Percentiles rank a stretch among this genome's conserved stretches.
Evolutionary conservation across 192 early-diverging fungal species (phyloP).

Genomic region (Phlyctochytrium planicorne): DNA sequence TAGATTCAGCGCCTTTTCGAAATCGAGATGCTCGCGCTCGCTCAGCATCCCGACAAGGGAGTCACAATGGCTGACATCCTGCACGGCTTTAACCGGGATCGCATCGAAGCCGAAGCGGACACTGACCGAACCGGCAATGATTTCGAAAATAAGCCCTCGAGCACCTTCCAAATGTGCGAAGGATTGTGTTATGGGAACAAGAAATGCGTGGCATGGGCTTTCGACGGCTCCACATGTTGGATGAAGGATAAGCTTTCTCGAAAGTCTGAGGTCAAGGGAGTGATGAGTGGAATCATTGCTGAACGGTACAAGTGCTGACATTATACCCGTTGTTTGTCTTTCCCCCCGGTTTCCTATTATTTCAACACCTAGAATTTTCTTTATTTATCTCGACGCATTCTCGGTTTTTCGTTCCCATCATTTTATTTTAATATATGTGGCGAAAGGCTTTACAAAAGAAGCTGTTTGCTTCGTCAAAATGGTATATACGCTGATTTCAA

Average conservation of each 20-base stretch:
- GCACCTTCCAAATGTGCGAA: constrained; percentile 5
- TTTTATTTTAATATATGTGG: no score
- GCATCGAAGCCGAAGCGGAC: background rate
- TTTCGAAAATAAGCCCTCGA: constrained; percentile 1
- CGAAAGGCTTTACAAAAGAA: no score
- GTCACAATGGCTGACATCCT: background rate
- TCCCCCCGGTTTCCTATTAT: no score
- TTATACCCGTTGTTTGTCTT: no score
- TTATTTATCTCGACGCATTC: no score
- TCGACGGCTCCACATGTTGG: constrained; percentile 13
- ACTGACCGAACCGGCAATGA: constrained; percentile 8
- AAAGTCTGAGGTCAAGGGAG: constrained; percentile 9
- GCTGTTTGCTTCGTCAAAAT: no score
- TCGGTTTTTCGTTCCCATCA: no score
- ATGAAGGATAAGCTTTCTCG: constrained; percentile 14
- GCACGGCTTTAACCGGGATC: background rate
- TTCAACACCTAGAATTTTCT: no score
- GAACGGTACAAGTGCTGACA: constrained; percentile 1
- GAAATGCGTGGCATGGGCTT: constrained; percentile 12
- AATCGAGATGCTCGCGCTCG: background rate
- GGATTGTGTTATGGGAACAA: background rate
- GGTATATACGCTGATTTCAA: no score
- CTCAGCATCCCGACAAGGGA: background rate
- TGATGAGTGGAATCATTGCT: constrained; percentile 12
- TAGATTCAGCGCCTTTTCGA: background rate